These are phyloP conservation scores for Komagataea norvegica DNA, from an alignment of 1,139 yeast species.

Conservation along the genomic window DNA sequence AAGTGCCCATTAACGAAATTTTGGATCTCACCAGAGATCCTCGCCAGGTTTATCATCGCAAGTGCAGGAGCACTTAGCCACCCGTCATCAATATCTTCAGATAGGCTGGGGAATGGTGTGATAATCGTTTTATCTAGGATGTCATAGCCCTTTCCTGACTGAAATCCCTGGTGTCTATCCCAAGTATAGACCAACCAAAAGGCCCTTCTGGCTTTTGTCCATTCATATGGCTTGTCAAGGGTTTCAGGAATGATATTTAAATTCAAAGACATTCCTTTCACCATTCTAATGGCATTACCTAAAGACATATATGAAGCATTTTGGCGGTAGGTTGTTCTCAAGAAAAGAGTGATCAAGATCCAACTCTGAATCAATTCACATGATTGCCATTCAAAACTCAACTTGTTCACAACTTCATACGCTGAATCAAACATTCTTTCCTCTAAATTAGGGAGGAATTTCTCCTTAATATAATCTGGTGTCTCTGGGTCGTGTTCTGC, in stretches of 20 bases:
- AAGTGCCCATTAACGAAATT: constrained; percentile 7
- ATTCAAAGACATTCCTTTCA: constrained; percentile 51
- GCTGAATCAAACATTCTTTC: constrained; percentile 50
- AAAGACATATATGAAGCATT: constrained; percentile 50
- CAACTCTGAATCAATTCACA: constrained; percentile 62
- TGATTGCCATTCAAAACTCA: constrained; percentile 65
- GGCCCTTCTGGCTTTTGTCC: constrained; percentile 46
- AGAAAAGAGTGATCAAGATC: constrained; percentile 50
- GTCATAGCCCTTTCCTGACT: constrained; percentile 47
- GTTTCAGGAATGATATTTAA: constrained; percentile 29
- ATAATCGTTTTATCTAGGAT: constrained; percentile 38
- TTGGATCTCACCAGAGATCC: constrained; percentile 31
- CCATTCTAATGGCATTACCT: constrained; percentile 50
- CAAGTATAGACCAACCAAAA: constrained; percentile 56
- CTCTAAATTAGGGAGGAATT: constrained; percentile 40
- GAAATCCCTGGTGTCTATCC: constrained; percentile 53
- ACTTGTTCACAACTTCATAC: constrained; percentile 40
- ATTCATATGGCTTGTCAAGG: constrained; percentile 40
- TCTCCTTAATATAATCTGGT: constrained; percentile 10
- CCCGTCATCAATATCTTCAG: constrained; percentile 36
- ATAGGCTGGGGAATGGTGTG: constrained; percentile 33
- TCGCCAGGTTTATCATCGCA: constrained; percentile 42
- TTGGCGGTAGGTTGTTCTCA: constrained; percentile 55
- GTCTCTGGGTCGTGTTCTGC: constrained; percentile 39
- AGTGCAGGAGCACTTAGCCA: constrained; percentile 50